phyloP scores from a whole-genome alignment of 2,329 filamentous ascomycete genomes.

The Coniochaeta prunicola region DNA sequence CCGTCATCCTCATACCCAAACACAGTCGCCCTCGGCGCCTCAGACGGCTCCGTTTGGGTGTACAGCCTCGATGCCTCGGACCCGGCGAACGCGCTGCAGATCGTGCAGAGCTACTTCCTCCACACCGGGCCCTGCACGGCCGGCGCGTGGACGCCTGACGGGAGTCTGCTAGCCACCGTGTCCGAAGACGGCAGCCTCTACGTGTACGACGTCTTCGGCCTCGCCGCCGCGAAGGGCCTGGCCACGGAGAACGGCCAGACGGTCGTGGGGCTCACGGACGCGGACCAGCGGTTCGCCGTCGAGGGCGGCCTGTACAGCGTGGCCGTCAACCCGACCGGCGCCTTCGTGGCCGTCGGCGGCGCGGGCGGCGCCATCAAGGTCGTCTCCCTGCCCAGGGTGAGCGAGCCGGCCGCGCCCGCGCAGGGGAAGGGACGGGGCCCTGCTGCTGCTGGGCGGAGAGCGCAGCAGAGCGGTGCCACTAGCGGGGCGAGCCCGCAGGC shows the following conservation, averaged over 20 bases:
- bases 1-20: slow-evolving; percentile 67
- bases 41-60: slow-evolving; percentile 91
- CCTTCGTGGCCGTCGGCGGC: slow-evolving; percentile 79
- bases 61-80: slow-evolving; percentile 74
- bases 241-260: slow-evolving; percentile 49
- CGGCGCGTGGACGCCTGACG: slow-evolving; percentile 84
- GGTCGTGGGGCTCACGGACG: slow-evolving; percentile 67
- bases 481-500: slow-evolving; percentile 30
- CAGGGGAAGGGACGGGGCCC: slow-evolving; percentile 7
- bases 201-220: slow-evolving; percentile 87
- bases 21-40: slow-evolving; percentile 78
- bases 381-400: slow-evolving; percentile 68
- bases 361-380: slow-evolving; percentile 81
- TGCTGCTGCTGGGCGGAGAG: slow-evolving; percentile 16
- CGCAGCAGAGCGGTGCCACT: too few species aligned
- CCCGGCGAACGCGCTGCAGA: slow-evolving; percentile 55
- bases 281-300: slow-evolving; percentile 85
- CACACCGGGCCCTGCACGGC: slow-evolving; percentile 84
- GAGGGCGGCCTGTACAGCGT: slow-evolving; percentile 88
- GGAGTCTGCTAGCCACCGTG: slow-evolving; percentile 78
- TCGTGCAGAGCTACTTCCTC: slow-evolving; percentile 86
- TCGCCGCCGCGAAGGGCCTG: slow-evolving; percentile 53
- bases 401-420: slow-evolving; percentile 16
- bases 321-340: slow-evolving; percentile 70
- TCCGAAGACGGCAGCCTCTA: slow-evolving; percentile 83